Base-by-base conservation (phyloP, 345 rosid genomes). In the Balakata baccata region DNA sequence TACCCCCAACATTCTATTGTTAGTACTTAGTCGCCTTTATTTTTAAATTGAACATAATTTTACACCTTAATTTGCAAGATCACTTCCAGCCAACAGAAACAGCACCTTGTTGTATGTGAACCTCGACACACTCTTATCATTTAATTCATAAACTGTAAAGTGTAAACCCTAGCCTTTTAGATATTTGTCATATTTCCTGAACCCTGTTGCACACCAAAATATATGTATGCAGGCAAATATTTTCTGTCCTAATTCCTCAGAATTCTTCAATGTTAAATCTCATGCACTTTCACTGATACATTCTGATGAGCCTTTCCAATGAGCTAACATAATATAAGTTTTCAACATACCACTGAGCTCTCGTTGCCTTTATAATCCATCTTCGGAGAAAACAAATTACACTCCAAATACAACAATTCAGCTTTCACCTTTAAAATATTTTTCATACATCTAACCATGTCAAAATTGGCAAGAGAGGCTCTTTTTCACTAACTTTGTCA, bases 331-430 rank as follows among this genome's bases (percentile, higher is more conserved):
- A 22, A 66, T 45, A 34, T 3, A 46, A 11, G 38, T 46, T 9
- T 53, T 46, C 53, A 66, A 20, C 49, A 66, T 45, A 18, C 17
- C 70, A 13, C 39, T 47, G 10, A 66, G 37, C 57, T 65, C n/a
- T 23, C 41, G 3, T 23, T 22, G 14, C 57, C 56, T 49, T 20
- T 47, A 13, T 50, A 49, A 67, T 23, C 56, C 18, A 47, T 66
- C 53, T 66, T 54, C 69, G 47, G 70, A 67, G 23, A 66, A 23
- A 47, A 2, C 18, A 66, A 66, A 20, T 66, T 23, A 49, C 53
- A 29, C 57, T 17, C 68, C 51, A 18, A 11, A 1, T 11, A 46
- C 34, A 25, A 34, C 17, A 18, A 18, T 45, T 61, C 47, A 38
- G 61, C 60, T 51, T 22, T 39, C 60, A 38, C 23, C 14, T 64